Conservation (phyloP, 2,329 filamentous ascomycete genomes). For the Arthrocladium fulminans region DNA sequence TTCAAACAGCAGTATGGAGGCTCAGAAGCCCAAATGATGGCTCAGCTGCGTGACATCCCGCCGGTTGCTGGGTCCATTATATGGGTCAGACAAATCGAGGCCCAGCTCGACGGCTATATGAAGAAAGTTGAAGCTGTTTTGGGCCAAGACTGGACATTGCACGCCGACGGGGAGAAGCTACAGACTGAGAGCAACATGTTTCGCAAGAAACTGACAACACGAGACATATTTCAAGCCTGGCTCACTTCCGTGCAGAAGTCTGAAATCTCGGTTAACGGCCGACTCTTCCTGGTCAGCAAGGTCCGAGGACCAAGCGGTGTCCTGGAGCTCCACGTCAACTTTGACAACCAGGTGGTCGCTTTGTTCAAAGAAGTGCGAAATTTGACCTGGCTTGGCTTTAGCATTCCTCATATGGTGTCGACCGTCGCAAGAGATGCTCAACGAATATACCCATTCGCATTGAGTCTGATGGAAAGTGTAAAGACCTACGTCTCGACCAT, state of each 20-base stretch:
- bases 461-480: conserved; percentile 98
- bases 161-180: conserved; percentile 89
- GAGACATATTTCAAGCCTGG: conserved; percentile 93
- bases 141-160: conserved; percentile 86
- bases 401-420: conserved; percentile 86
- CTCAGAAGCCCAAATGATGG: conserved; percentile 96
- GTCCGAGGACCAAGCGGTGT: conserved; percentile 85
- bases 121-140: conserved; percentile 98
- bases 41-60: conserved; percentile 87
- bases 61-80: conserved; percentile 96
- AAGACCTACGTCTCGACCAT: conserved; percentile 83
- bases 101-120: conserved; percentile 94
- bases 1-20: conserved; percentile 99
- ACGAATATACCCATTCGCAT: conserved; percentile 92
- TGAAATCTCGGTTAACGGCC: conserved; percentile 83
- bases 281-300: conserved; percentile 79
- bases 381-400: conserved; percentile 86
- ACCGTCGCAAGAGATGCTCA: conserved; percentile 98
- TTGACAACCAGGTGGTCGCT: conserved; percentile 92
- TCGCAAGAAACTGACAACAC: conserved; percentile 89
- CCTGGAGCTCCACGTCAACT: conserved; percentile 86
- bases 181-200: conserved; percentile 88
- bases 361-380: conserved; percentile 98
- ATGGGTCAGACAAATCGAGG: conserved; percentile 94
- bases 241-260: conserved; percentile 78